Percentiles rank a stretch among this genome's conserved stretches.
Evolutionary conservation across 2,329 filamentous ascomycete species (phyloP).

Genomic region (Colletotrichum euphorbiae): DNA sequence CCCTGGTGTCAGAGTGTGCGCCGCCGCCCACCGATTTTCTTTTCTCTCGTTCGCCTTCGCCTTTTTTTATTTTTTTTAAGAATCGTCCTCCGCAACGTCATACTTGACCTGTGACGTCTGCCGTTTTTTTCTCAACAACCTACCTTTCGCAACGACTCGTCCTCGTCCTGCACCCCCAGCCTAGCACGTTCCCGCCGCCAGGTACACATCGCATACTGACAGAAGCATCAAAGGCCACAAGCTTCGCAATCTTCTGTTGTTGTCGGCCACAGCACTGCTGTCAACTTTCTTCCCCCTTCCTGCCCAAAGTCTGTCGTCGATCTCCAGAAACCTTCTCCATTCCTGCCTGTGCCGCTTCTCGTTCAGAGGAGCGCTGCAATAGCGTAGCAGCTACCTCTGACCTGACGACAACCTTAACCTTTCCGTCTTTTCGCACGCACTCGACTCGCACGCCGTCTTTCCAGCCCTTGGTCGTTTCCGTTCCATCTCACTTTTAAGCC

Average conservation of each 20-base stretch:
- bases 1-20: constrained; percentile 38
- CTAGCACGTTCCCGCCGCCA: constrained; percentile 29
- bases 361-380: constrained; percentile 39
- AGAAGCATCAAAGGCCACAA: background rate
- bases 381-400: constrained; percentile 40
- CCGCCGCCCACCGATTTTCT: constrained; percentile 46
- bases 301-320: constrained; percentile 25
- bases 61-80: constrained; percentile 34
- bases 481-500: constrained; percentile 16
- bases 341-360: constrained; percentile 31
- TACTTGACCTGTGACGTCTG: constrained; percentile 58
- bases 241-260: constrained; percentile 24
- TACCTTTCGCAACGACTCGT: constrained; percentile 37
- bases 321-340: constrained; percentile 35
- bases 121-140: constrained; percentile 44
- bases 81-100: constrained; percentile 56
- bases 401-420: constrained; percentile 16
- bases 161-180: constrained; percentile 34
- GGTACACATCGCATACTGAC: constrained; percentile 29
- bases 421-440: constrained; percentile 4
- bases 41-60: constrained; percentile 44
- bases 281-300: constrained; percentile 5
- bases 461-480: constrained; percentile 21
- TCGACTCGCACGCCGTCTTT: background rate
- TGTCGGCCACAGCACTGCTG: background rate